Base-by-base conservation (phyloP, 306 rosid species). In the Malus orientalis region DNA sequence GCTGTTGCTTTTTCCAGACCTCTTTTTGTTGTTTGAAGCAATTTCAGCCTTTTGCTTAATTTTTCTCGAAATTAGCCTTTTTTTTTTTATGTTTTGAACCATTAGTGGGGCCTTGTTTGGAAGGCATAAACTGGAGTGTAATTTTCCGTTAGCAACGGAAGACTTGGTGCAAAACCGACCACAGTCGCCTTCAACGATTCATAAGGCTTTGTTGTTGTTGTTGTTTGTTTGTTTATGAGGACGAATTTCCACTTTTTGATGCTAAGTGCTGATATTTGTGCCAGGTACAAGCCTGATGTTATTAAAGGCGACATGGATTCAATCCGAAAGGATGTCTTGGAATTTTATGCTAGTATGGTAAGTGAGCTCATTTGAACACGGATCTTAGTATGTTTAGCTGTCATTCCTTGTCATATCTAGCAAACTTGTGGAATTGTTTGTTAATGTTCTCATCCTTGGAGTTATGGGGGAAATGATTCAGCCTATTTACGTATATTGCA, bases 281-380 rank as follows among this genome's bases (percentile, higher is more conserved):
- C 55, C 85, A 95, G 99, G 88, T 89, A 86, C 89, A 88, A 82
- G 87, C 99, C 99, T 2, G 97, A 95, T 81, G 93, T 83, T 71
- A 92, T 95, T 54, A 89, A 88, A 79, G 99, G 99, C 58, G 99
- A 95, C 74, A 82, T 95, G 99, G 99, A 95, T 79, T 95, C 99
- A 70, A 80, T 91, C 69, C 85, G 93, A 66, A 44, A 78, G 67
- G 99, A 95, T 32, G 97, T 95, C 73, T 85, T 92, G 49, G 92
- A 82, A 15, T 95, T 86, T 81, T 92, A 92, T 78, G 62, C 75
- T 76, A 85, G 74, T 63, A 77, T 84, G 90, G 99, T 95, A 80
- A 65, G 42, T 62, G 19, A 55, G 20, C 61, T 58, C 51, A 38
- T 45, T 60, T 67, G 69, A 36, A 44, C 68, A 40, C 5, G 6